phyloP scores from a whole-genome alignment of 2,329 filamentous ascomycete genomes.

The Fusarium fracticaudum region DNA sequence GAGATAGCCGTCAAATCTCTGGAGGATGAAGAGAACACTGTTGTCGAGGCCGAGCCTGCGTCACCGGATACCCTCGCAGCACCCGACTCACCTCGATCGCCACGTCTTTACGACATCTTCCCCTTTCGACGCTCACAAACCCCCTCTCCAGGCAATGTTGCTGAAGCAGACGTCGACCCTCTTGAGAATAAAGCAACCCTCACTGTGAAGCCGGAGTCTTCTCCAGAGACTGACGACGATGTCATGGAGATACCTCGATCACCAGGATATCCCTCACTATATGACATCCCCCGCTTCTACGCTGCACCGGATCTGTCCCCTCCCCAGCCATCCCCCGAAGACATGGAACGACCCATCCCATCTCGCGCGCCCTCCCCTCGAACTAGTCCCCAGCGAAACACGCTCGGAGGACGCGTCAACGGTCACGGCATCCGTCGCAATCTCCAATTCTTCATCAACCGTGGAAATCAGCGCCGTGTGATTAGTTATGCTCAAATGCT shows the following conservation, averaged over 20 bases:
- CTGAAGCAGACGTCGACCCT: rapidly evolving
- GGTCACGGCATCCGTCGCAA: not conserved
- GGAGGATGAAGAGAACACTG: rapidly evolving
- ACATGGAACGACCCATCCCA: not conserved
- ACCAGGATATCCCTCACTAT: not conserved
- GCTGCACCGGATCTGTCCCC: not conserved
- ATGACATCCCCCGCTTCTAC: not conserved
- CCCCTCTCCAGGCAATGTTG: not conserved
- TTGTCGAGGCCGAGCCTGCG: not conserved
- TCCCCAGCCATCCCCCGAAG: not conserved
- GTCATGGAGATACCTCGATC: not conserved
- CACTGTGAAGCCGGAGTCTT: not conserved
- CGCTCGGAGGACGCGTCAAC: not conserved
- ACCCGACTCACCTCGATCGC: not conserved
- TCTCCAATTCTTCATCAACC: not conserved
- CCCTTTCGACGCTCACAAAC: no score
- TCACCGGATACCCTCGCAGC: not conserved
- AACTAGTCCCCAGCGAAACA: not conserved
- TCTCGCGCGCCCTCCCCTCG: not conserved
- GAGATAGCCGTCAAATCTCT: rapidly evolving
- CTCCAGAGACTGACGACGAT: not conserved
- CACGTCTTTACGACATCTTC: rapidly evolving
- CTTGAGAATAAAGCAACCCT: not conserved
- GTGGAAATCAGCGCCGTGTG: not conserved
- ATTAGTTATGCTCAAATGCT: not conserved